Base-by-base conservation (phyloP, 2,329 filamentous ascomycete species). In the Ophiocordyceps camponoti-floridani region DNA sequence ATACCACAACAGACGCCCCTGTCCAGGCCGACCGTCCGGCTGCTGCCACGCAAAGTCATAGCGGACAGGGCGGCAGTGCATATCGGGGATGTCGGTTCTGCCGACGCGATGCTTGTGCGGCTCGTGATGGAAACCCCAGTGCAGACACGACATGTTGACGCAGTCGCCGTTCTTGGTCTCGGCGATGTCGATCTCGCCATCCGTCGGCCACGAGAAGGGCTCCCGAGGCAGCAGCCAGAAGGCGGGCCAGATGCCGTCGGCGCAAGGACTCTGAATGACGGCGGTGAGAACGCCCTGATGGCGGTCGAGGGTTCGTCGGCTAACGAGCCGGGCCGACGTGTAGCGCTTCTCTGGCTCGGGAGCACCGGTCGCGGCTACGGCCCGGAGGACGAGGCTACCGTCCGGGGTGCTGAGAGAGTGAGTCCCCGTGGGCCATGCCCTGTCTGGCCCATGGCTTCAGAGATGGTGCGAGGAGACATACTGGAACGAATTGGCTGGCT, bases 111-210 rank as follows among this genome's bases (percentile, higher is more conserved):
- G 74, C 57, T 77, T 77, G 47, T 70, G 58, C 45, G 62, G 63
- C 51, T 78, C 73, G 46, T 73, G 47, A 62, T 72, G 51, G 59
- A 69, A 59, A 4, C 74, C 74, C 74, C 74, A 78, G 51, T 78
- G 74, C 43, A 78, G 58, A 52, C 74, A 78, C 0, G 64, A 64
- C 45, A 72, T 68, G 52, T 78, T 78, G 42, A 68, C 61, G 31
- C 56, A 54, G 47, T 75, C 69, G 16, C 67, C 73, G 49, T 77
- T 76, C 74, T 73, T 78, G n/a, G 64, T 69, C 57, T 78, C 74
- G 38, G 73, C 68, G 42, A 78, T 73, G 54, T 78, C 74, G 12
- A 78, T 61, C 54, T 78, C 74, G 45, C 73, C 74, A 47, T 78
- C 74, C 0, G 58, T 64, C 0, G 74, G 74, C 74, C 74, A 78